Evolutionary conservation across 2,329 filamentous ascomycete genomes (phyloP).

Genomic region (Alternaria panax): DNA sequence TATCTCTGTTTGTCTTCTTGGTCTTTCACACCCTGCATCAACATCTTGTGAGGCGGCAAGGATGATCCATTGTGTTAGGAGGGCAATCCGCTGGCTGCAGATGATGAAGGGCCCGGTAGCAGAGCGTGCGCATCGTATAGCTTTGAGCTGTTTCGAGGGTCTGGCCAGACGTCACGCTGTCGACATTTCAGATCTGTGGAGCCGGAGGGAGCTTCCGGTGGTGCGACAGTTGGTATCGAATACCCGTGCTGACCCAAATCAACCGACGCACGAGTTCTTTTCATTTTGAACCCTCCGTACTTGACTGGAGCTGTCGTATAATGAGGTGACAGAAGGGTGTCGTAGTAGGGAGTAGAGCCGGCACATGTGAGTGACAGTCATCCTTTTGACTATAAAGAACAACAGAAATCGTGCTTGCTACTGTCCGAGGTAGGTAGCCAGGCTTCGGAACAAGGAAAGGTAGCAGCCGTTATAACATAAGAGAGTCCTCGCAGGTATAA

Average conservation of each 20-base stretch:
- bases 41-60: slow-evolving; percentile 30
- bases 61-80: slow-evolving; percentile 36
- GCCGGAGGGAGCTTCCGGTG: slow-evolving; percentile 4
- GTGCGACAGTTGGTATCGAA: not conserved
- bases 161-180: slow-evolving; percentile 29
- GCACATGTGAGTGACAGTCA: not conserved
- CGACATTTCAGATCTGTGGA: slow-evolving; percentile 19
- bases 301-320: not conserved
- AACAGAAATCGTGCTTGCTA: not conserved
- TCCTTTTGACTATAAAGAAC: not conserved
- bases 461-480: not conserved
- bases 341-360: not conserved
- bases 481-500: not conserved
- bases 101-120: slow-evolving; percentile 42
- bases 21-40: slow-evolving; percentile 40
- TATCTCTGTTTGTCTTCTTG: slow-evolving; percentile 48
- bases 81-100: slow-evolving; percentile 45
- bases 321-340: not conserved
- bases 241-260: not conserved
- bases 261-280: not conserved
- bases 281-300: not conserved
- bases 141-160: slow-evolving; percentile 25
- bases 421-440: not conserved
- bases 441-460: not conserved
- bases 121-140: slow-evolving; percentile 32